phyloP scores from a whole-genome alignment of 805 yeast species.

The Clavispora phyllophila region DNA sequence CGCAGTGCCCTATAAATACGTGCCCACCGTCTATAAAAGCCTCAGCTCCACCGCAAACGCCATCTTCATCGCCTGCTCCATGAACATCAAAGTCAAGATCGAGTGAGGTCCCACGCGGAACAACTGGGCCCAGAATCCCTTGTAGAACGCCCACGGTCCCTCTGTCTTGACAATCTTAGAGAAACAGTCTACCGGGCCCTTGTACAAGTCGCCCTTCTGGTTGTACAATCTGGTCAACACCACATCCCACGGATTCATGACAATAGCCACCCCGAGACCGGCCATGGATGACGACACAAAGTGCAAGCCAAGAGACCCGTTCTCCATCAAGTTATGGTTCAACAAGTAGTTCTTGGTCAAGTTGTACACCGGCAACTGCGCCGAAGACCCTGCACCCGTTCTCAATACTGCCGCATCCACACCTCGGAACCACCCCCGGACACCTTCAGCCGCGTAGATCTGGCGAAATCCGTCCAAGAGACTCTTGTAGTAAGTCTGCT shows the following conservation, averaged over 20 bases:
- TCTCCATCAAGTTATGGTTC: conserved; percentile 46
- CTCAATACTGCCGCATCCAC: conserved; percentile 91
- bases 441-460: conserved; percentile 64
- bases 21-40: neutral
- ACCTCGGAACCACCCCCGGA: conserved; percentile 79
- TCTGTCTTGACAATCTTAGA: conserved; percentile 75
- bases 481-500: conserved; percentile 81
- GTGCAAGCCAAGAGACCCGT: conserved; percentile 64
- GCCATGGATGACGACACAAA: conserved; percentile 69
- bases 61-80: conserved; percentile 89
- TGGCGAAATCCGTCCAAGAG: conserved; percentile 62
- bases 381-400: conserved; percentile 94
- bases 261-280: conserved; percentile 89
- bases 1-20: neutral
- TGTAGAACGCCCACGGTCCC: conserved; percentile 84
- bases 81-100: conserved; percentile 79
- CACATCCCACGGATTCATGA: conserved; percentile 98
- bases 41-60: conserved; percentile 26
- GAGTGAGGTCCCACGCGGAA: conserved; percentile 95
- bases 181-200: conserved; percentile 86
- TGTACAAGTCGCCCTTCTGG: conserved; percentile 83
- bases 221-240: conserved; percentile 91
- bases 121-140: conserved; percentile 92
- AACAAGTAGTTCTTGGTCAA: conserved; percentile 62
- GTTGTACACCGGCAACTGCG: conserved; percentile 88